These are phyloP conservation scores for Amanita muscaria DNA, from an alignment of 768 basidiomycete species.

Conservation along the genomic window DNA sequence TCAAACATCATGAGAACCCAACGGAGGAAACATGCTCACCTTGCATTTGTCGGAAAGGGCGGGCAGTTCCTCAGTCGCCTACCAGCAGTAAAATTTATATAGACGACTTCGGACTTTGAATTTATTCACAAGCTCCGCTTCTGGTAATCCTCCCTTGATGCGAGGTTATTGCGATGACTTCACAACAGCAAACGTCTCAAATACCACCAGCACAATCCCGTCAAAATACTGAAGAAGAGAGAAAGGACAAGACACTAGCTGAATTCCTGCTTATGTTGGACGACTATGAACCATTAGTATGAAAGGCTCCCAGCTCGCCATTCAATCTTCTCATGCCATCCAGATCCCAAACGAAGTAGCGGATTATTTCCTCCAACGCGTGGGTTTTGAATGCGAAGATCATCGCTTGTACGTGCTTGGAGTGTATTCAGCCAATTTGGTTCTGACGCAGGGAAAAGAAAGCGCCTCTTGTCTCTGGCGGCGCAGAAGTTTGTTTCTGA, in stretches of 20 bases:
- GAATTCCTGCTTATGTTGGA: constrained; percentile 96
- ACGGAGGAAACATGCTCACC: too few relatives aligned
- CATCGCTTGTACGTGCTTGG: constrained; percentile 58
- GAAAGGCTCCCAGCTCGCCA: constrained; percentile 14
- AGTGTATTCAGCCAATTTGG: neutral
- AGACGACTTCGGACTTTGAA: constrained; percentile 12
- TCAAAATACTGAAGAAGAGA: constrained; percentile 69
- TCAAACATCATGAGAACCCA: constrained; percentile 82
- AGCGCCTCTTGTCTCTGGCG: constrained; percentile 88
- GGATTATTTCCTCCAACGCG: constrained; percentile 91
- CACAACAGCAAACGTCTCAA: constrained; percentile 20
- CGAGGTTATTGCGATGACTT: too few relatives aligned
- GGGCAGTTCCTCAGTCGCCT: too few relatives aligned
- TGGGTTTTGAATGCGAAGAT: constrained; percentile 94
- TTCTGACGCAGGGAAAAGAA: constrained; percentile 39
- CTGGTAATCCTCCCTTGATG: constrained; percentile 9
- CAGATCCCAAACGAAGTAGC: constrained; percentile 98
- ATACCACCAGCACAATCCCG: constrained; percentile 37
- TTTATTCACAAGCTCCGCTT: constrained; percentile 23
- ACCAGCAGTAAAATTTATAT: too few relatives aligned
- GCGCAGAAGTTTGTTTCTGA: constrained; percentile 98
- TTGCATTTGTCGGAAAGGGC: too few relatives aligned
- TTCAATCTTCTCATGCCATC: neutral
- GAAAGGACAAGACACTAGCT: constrained; percentile 84
- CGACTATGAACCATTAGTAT: constrained; percentile 90